These are phyloP conservation scores for Naumovozyma dairenensis DNA, from an alignment of 805 yeast species.

Conservation along the genomic window DNA sequence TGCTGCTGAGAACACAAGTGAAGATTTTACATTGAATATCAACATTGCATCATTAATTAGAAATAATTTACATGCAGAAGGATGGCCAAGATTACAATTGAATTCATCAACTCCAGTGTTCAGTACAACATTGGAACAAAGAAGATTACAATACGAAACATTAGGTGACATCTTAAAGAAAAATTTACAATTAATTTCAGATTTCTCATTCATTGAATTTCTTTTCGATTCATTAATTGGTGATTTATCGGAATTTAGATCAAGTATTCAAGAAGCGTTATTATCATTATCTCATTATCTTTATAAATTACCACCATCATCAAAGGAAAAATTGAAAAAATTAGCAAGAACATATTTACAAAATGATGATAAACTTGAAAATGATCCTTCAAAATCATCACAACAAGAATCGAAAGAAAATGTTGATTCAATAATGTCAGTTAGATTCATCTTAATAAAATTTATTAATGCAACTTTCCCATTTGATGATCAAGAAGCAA, in stretches of 20 bases:
- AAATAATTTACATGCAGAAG: constrained; percentile 43
- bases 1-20: constrained; percentile 4
- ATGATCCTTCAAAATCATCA: constrained; percentile 5
- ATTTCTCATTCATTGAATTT: constrained; percentile 49
- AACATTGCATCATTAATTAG: constrained; percentile 45
- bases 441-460: constrained; percentile 57
- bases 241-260: constrained; percentile 52
- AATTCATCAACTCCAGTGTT: constrained; percentile 28
- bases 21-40: constrained; percentile 25
- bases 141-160: constrained; percentile 68
- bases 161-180: constrained; percentile 55
- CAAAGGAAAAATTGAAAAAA: constrained; percentile 36
- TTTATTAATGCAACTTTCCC: constrained; percentile 54
- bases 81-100: constrained; percentile 46
- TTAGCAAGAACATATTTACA: constrained; percentile 31
- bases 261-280: constrained; percentile 64
- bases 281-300: constrained; percentile 47
- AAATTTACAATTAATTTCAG: constrained; percentile 34
- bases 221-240: constrained; percentile 59
- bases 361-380: constrained; percentile 20
- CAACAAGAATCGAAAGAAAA: constrained; percentile 10
- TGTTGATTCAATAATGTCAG: constrained; percentile 34
- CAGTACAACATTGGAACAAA: constrained; percentile 35
- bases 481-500: constrained; percentile 56
- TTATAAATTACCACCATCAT: constrained; percentile 28